These are phyloP conservation scores for Ophiostoma sp. DNA, from an alignment of 2,329 filamentous ascomycete genomes.

Conservation along the genomic window DNA sequence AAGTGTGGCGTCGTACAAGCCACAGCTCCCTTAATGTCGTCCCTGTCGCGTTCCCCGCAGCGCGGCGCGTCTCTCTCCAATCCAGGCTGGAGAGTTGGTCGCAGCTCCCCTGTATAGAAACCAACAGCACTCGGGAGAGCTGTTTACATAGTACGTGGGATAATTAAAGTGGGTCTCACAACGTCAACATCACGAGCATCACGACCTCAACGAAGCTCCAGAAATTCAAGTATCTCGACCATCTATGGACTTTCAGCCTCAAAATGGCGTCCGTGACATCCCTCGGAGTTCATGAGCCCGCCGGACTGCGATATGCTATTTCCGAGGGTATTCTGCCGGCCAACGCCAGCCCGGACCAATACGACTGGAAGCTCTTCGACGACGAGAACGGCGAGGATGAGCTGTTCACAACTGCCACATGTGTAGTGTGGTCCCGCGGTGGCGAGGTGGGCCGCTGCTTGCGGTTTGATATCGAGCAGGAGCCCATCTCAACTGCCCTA, in stretches of 20 bases:
- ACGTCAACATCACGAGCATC: constrained; percentile 12
- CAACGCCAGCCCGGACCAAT: constrained; percentile 60
- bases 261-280: constrained; percentile 86
- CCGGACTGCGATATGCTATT: constrained; percentile 76
- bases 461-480: constrained; percentile 79
- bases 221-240: not conserved
- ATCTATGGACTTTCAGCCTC: not conserved
- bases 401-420: constrained; percentile 66
- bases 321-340: constrained; percentile 69
- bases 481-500: constrained; percentile 78
- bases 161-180: constrained; percentile 6
- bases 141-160: constrained; percentile 11
- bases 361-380: constrained; percentile 65
- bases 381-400: constrained; percentile 63
- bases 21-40: constrained; percentile 11
- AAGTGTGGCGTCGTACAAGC: constrained; percentile 17
- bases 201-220: not conserved
- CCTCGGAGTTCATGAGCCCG: constrained; percentile 83
- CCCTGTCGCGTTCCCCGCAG: constrained; percentile 21
- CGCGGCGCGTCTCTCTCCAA: constrained; percentile 20
- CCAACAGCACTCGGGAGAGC: not conserved
- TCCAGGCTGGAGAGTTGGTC: constrained; percentile 1
- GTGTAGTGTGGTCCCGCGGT: constrained; percentile 85
- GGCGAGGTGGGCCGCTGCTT: constrained; percentile 80
- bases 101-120: constrained; percentile 17